These are phyloP conservation scores for Neobulgaria alba DNA, from an alignment of 2,329 filamentous ascomycete genomes.

Conservation along the genomic window DNA sequence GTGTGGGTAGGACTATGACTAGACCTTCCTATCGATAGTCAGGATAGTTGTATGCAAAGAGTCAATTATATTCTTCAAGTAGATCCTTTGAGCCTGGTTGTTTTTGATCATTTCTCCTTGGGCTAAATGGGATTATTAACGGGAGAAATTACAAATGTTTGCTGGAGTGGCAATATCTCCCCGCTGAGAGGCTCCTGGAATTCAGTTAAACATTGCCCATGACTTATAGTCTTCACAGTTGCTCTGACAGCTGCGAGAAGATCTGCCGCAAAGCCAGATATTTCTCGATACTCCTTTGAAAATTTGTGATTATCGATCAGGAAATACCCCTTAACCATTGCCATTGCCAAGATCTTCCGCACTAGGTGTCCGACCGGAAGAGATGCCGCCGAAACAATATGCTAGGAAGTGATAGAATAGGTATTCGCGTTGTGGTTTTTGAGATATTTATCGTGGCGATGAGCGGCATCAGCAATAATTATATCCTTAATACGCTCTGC, in stretches of 20 bases:
- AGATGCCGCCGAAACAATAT: slow-evolving; percentile 7
- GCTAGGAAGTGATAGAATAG: slow-evolving; percentile 4
- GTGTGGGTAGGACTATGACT: no score
- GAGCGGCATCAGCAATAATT: background rate
- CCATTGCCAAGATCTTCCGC: slow-evolving; percentile 5
- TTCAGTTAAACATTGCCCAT: background rate
- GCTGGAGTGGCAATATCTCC: no score
- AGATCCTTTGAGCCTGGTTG: no score
- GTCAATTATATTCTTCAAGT: no score
- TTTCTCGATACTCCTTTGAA: slow-evolving; percentile 2
- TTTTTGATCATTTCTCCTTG: no score
- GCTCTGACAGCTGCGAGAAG: slow-evolving; percentile 6
- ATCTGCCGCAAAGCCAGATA: slow-evolving; percentile 6
- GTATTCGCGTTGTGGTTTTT: slow-evolving; percentile 5
- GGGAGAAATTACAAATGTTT: no score
- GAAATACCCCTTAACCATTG: slow-evolving; percentile 9
- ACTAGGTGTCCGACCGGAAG: slow-evolving; percentile 10
- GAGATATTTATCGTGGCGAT: no score
- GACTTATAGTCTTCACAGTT: slow-evolving; percentile 1
- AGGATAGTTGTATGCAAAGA: no score
- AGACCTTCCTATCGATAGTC: no score
- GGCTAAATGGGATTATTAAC: no score
- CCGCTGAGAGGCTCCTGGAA: slow-evolving; percentile 8
- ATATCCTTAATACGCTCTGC: slow-evolving; percentile 4
- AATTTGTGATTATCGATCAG: slow-evolving; percentile 5